A percentile compares a stretch with the other conserved stretches of the same genome.
These are phyloP conservation scores for Saxophila tyrrhenica DNA, from an alignment of 495 filamentous ascomycete genomes.

Conservation along the genomic window DNA sequence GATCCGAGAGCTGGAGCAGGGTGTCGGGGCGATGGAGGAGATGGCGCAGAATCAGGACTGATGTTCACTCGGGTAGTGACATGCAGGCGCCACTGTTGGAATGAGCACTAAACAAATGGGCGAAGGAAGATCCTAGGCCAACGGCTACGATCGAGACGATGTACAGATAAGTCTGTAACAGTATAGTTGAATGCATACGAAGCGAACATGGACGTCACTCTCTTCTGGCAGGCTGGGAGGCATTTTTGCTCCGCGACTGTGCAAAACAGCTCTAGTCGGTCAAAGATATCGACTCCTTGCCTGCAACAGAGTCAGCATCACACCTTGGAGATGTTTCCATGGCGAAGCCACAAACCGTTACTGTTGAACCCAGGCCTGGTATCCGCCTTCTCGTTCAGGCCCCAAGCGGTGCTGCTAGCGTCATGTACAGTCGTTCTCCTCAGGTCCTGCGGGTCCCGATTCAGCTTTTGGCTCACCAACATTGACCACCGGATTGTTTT, in stretches of 20 bases:
- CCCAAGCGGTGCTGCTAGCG: constrained; percentile 12
- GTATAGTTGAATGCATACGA: too few relatives aligned
- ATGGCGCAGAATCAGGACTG: constrained; percentile 27
- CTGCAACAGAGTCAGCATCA: neutral
- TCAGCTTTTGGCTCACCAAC: too few relatives aligned
- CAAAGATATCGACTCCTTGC: neutral
- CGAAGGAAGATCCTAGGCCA: too few relatives aligned
- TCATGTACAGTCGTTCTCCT: constrained; percentile 41
- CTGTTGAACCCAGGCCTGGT: constrained; percentile 13
- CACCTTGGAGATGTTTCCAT: neutral
- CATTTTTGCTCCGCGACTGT: neutral
- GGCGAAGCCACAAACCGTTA: neutral
- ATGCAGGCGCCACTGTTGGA: neutral
- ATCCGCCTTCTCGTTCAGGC: constrained; percentile 10
- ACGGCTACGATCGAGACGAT: too few relatives aligned
- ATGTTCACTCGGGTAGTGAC: neutral
- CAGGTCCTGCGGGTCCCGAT: constrained; percentile 32
- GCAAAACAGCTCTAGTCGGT: neutral
- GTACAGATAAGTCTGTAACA: too few relatives aligned
- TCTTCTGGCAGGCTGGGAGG: neutral
- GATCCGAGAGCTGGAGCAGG: constrained; percentile 44
- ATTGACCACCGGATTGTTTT: too few relatives aligned
- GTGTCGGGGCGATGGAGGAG: constrained; percentile 40
- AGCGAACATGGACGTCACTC: too few relatives aligned
- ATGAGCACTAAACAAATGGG: too few relatives aligned